These are phyloP conservation scores for Houttuynia cordata DNA, from an alignment of 164 flowering plant genomes.

Conservation along the genomic window DNA sequence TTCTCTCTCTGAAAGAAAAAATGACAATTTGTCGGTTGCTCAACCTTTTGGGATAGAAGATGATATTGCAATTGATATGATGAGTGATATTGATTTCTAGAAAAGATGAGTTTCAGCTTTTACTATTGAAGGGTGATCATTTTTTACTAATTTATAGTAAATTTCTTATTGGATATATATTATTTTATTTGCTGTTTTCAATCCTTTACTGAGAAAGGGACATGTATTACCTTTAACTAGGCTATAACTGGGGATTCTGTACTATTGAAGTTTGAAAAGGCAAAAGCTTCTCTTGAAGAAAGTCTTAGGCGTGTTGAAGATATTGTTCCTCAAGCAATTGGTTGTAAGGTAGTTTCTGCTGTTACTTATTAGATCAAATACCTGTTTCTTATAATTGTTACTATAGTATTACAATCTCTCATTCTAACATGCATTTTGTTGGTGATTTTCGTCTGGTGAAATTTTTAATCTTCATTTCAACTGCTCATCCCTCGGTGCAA, in stretches of 20 bases:
- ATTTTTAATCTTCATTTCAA: no score
- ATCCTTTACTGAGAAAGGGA: neutral
- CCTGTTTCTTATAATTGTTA: neutral
- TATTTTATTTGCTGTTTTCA: neutral
- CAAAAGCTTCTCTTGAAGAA: slow-evolving; percentile 57
- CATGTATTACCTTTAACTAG: slow-evolving; percentile 17
- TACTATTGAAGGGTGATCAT: no score
- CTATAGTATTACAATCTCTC: no score
- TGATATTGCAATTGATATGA: neutral
- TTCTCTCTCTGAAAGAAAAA: no score
- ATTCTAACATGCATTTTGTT: no score
- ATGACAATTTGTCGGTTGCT: no score
- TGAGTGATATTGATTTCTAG: no score
- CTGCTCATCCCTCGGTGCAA: no score
- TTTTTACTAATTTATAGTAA: no score
- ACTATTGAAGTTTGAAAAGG: slow-evolving; percentile 76
- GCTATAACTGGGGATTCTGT: slow-evolving; percentile 95
- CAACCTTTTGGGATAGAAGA: no score
- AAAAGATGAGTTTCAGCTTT: no score
- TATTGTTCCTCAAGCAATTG: slow-evolving; percentile 78
- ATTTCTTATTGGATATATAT: neutral
- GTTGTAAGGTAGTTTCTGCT: slow-evolving; percentile 53
- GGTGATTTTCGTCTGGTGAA: no score
- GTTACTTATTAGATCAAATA: neutral
- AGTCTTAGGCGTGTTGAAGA: slow-evolving; percentile 83